Evolutionary conservation across 768 basidiomycete genomes (phyloP).

Genomic region (Panellus pusillus): DNA sequence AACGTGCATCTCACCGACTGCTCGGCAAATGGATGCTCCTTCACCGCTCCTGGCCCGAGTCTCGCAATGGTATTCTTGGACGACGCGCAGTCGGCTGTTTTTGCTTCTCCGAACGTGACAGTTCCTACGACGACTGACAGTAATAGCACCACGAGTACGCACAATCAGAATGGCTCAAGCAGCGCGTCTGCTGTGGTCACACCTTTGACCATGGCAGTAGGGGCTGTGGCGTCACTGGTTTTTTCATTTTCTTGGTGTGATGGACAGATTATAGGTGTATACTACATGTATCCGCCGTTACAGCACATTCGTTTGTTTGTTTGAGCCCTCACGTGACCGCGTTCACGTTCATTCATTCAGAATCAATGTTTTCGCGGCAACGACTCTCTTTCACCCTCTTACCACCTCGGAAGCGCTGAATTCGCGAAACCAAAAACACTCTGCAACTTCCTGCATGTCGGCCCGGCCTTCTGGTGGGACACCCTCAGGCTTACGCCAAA

Average conservation of each 20-base stretch:
- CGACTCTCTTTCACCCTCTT: no score
- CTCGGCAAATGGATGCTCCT: conserved; percentile 39
- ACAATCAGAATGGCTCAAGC: not conserved
- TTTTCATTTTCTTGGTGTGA: not conserved
- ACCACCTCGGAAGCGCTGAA: no score
- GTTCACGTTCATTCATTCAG: no score
- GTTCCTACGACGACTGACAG: not conserved
- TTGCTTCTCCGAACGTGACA: not conserved
- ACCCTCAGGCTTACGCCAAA: no score
- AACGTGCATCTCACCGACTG: conserved; percentile 40
- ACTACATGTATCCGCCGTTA: no score
- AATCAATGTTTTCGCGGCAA: no score
- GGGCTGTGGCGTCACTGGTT: not conserved
- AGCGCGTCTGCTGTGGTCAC: not conserved
- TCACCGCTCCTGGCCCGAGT: conserved; percentile 50
- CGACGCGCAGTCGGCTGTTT: conserved; percentile 1
- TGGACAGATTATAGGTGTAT: not conserved
- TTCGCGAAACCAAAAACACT: no score
- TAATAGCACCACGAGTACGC: not conserved
- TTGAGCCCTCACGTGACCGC: no score
- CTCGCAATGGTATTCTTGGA: conserved; percentile 45
- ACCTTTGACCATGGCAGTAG: not conserved
- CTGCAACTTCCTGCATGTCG: no score
- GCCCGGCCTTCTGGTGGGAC: no score
- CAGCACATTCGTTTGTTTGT: no score